Evolutionary conservation across 2,329 filamentous ascomycete genomes (phyloP).

Genomic region (Coniochaeta ligniaria): DNA sequence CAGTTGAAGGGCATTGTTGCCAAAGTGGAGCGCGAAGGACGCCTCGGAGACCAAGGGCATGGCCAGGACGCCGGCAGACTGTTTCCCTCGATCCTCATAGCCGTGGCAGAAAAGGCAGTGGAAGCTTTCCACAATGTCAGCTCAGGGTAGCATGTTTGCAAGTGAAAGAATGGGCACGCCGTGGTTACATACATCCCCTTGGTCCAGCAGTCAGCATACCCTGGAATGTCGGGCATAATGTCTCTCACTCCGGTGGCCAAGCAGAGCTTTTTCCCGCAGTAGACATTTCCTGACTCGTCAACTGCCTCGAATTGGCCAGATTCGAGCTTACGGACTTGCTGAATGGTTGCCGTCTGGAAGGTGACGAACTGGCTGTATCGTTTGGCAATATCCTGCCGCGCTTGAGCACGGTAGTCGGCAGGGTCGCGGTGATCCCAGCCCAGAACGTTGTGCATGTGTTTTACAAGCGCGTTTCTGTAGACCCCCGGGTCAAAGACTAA

Average conservation of each 20-base stretch:
- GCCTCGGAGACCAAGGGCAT: slow-evolving; percentile 23
- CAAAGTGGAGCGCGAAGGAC: slow-evolving; percentile 28
- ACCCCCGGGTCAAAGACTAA: slow-evolving; percentile 41
- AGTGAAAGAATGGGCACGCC: not conserved
- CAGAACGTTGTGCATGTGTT: slow-evolving; percentile 39
- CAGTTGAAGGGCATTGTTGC: slow-evolving; percentile 35
- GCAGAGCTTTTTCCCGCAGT: slow-evolving; percentile 43
- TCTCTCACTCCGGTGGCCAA: slow-evolving; percentile 48
- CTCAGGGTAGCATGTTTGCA: not conserved
- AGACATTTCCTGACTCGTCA: slow-evolving; percentile 34
- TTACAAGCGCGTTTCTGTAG: slow-evolving; percentile 40
- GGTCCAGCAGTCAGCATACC: slow-evolving; percentile 49
- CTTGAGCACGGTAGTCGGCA: slow-evolving; percentile 24
- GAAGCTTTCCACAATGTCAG: slow-evolving; percentile 26
- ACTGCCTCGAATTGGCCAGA: slow-evolving; percentile 21
- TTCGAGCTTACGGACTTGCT: slow-evolving; percentile 8
- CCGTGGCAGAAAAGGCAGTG: slow-evolving; percentile 56
- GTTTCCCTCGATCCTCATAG: slow-evolving; percentile 44
- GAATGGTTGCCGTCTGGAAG: slow-evolving; percentile 20
- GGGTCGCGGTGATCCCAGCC: slow-evolving; percentile 31
- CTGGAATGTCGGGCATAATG: slow-evolving; percentile 39
- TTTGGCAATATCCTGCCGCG: slow-evolving; percentile 21
- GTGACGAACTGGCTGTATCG: slow-evolving; percentile 25
- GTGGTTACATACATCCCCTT: slow-evolving; percentile 34
- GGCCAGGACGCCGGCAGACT: slow-evolving; percentile 39